Conservation (phyloP, 495 filamentous ascomycete genomes). For the Penicillium canariense region DNA sequence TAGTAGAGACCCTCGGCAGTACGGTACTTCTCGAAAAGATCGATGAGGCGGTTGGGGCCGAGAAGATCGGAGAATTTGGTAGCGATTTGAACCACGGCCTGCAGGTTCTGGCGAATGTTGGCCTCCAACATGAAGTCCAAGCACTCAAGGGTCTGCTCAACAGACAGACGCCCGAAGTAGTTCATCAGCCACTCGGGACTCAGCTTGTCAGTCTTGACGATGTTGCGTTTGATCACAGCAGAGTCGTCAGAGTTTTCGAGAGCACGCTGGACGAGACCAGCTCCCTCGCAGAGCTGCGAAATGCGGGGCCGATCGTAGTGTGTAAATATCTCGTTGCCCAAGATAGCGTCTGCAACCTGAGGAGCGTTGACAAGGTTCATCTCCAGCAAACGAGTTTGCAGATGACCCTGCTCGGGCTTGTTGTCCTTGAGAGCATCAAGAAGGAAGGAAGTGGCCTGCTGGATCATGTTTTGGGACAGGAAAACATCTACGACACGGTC, state of each 20-base stretch:
- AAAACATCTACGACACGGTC: conserved; percentile 97
- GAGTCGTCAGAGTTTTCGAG: conserved; percentile 93
- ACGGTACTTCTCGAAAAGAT: conserved; percentile 94
- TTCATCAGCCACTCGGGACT: conserved; percentile 84
- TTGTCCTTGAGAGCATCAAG: conserved; percentile 93
- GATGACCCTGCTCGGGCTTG: conserved; percentile 85
- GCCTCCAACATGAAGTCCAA: conserved; percentile 91
- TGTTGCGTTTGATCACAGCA: conserved; percentile 84
- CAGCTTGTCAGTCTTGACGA: conserved; percentile 76
- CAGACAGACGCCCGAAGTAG: conserved; percentile 90
- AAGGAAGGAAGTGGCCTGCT: conserved; percentile 95
- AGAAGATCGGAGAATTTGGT: conserved; percentile 98
- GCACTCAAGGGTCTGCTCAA: conserved; percentile 92
- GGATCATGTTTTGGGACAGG: conserved; percentile 94
- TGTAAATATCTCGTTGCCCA: conserved; percentile 96
- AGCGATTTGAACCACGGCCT: conserved; percentile 88
- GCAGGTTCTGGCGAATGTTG: conserved; percentile 96
- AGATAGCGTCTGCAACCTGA: conserved; percentile 95
- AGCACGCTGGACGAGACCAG: conserved; percentile 80
- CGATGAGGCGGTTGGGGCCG: conserved; percentile 84
- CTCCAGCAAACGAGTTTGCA: conserved; percentile 93
- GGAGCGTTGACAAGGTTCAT: conserved; percentile 97
- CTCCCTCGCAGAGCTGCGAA: conserved; percentile 87
- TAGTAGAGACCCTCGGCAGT: conserved; percentile 96
- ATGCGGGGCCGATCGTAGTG: conserved; percentile 90